Conservation (phyloP, 164 flowering plant genomes). For the Magnolia kwangsiensis region DNA sequence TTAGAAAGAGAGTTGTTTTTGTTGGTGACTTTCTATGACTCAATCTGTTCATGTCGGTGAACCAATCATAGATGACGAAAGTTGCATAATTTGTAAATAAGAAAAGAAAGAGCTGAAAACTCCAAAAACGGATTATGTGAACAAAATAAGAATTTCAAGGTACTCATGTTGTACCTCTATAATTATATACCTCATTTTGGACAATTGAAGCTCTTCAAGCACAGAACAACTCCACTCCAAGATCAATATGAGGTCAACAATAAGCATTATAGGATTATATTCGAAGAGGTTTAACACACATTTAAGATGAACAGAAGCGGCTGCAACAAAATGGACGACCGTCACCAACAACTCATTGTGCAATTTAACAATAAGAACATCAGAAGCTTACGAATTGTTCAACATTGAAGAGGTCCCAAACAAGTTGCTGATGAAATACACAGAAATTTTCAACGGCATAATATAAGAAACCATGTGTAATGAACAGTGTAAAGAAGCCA, state of each 20-base stretch:
- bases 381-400: constrained; percentile 44
- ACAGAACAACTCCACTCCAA: constrained; percentile 39
- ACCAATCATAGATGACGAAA: background rate
- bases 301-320: background rate
- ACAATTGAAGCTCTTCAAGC: constrained; percentile 43
- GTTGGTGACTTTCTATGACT: no score
- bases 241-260: background rate
- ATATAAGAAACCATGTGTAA: background rate
- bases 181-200: constrained; percentile 28
- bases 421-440: constrained; percentile 38
- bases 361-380: background rate
- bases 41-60: background rate
- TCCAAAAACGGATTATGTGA: background rate
- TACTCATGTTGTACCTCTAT: background rate
- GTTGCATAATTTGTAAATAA: background rate
- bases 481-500: background rate
- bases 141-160: background rate
- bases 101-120: background rate
- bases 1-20: no score
- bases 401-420: constrained; percentile 45
- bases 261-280: background rate
- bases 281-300: background rate
- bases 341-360: background rate
- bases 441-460: background rate
- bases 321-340: background rate